Evolutionary conservation across 2,329 filamentous ascomycete genomes (phyloP), one percentile per base, ranked within the genome.

Genomic region (Aspergillus terreus): DNA sequence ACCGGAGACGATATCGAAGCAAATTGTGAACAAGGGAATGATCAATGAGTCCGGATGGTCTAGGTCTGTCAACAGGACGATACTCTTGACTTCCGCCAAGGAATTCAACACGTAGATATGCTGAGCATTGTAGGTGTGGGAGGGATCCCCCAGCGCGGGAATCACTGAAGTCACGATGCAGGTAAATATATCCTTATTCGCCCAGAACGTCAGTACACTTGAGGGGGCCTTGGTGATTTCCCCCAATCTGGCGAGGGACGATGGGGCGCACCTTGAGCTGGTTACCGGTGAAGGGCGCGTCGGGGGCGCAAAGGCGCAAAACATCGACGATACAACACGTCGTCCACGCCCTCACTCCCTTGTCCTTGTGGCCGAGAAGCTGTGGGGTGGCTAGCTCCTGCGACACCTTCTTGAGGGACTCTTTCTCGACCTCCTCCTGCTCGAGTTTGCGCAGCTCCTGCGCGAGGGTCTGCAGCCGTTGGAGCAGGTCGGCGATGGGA

Each of bases 281-380:
- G 53, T 88, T 84, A 38, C 83, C 84, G 21, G 90, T 95, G 72
- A 95, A 97, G 15, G 94, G 94, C 68, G 94, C 94, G 78, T 97
- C 87, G 0, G 94, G 94, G 25, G 94, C 94, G 73, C 90, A 96
- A 51, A 99, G 81, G 63, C 89, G 87, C 67, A 99, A 82, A 60
- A 99, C 88, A 69, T 99, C 94, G 49, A 96, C 91, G 55, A 97
- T 79, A 69, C 92, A 97, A 65, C 89, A 89, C 41, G 91, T 86
- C 30, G 89, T 83, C 77, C 88, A 96, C 23, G 94, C 92, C 71
- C 88, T 87, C 58, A 99, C 91, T 50, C 94, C 94, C 58, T 86
- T 88, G 71, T 99, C 94, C 75, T 95, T 95, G 74, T 99, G 94
- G 53, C 83, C 84, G 44, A 99, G 75, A 21, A 99, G 78, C 64